Conservation (phyloP, 2,329 filamentous ascomycete genomes). For the Lecanoromycetidae sp. region DNA sequence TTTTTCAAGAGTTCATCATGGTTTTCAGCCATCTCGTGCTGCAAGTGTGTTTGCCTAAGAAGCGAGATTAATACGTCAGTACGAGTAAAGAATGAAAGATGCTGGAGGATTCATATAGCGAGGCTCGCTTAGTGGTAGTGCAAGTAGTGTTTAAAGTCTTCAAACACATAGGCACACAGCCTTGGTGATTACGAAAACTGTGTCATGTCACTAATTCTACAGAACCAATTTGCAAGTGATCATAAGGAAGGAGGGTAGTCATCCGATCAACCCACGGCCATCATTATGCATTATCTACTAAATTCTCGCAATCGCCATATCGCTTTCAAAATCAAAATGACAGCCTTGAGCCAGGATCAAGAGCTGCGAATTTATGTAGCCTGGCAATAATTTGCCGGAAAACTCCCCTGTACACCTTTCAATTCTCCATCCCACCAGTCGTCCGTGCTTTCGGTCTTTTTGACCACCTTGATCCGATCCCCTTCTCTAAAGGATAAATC, state of each 20-base stretch:
- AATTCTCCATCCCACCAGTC: slow-evolving; percentile 84
- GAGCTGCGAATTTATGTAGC: slow-evolving; percentile 5
- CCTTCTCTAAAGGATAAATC: slow-evolving; percentile 67
- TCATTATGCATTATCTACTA: slow-evolving; percentile 1
- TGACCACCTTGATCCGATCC: slow-evolving; percentile 62
- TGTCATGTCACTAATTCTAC: too few relatives aligned
- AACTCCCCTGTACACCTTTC: slow-evolving; percentile 54
- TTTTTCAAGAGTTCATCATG: slow-evolving; percentile 32
- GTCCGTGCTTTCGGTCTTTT: slow-evolving; percentile 66
- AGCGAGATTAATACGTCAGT: background rate
- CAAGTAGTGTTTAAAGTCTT: too few relatives aligned
- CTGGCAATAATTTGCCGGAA: slow-evolving; percentile 70
- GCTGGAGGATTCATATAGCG: too few relatives aligned
- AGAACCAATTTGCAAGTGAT: too few relatives aligned
- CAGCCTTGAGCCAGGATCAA: background rate
- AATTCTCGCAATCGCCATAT: too few relatives aligned
- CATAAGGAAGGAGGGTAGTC: too few relatives aligned
- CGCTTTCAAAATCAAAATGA: background rate
- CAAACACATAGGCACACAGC: too few relatives aligned
- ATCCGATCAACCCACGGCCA: too few relatives aligned
- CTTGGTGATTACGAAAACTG: too few relatives aligned
- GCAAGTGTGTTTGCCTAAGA: background rate
- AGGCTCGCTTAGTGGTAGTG: too few relatives aligned
- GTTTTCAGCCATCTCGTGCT: slow-evolving; percentile 20
- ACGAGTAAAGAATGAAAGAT: too few relatives aligned